A percentile compares a stretch with the other conserved stretches of the same genome.
phyloP scores from a whole-genome alignment of 768 basidiomycete genomes.

The Sarcodon aspratus region DNA sequence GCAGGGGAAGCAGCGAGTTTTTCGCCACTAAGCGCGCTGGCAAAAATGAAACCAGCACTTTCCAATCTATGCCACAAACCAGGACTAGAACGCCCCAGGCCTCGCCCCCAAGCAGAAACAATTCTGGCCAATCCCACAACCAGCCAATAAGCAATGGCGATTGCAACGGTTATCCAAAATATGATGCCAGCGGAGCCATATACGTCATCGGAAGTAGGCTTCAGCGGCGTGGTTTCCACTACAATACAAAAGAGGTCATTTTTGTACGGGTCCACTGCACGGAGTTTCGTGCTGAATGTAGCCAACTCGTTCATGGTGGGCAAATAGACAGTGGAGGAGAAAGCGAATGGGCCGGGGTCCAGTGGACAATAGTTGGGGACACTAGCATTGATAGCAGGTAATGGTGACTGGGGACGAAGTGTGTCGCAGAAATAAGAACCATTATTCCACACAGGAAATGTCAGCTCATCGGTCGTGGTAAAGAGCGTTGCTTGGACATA shows the following conservation, averaged over 20 bases:
- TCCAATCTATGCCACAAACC: slow-evolving; percentile 65
- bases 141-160: slow-evolving; percentile 75
- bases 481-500: slow-evolving; percentile 66
- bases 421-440: slow-evolving; percentile 67
- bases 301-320: slow-evolving; percentile 59
- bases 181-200: slow-evolving; percentile 61
- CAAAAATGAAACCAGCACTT: slow-evolving; percentile 79
- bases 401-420: slow-evolving; percentile 68
- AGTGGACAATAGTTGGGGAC: slow-evolving; percentile 63
- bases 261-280: slow-evolving; percentile 81
- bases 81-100: slow-evolving; percentile 42
- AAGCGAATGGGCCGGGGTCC: slow-evolving; percentile 65
- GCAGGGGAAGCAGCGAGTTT: slow-evolving; percentile 76
- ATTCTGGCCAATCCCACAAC: slow-evolving; percentile 74
- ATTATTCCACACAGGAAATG: slow-evolving; percentile 61
- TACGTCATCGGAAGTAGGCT: slow-evolving; percentile 41
- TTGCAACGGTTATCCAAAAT: slow-evolving; percentile 62
- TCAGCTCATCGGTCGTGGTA: slow-evolving; percentile 70
- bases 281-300: slow-evolving; percentile 74
- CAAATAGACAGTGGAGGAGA: slow-evolving; percentile 66
- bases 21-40: slow-evolving; percentile 90
- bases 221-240: slow-evolving; percentile 65
- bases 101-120: slow-evolving; percentile 77
- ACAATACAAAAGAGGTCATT: slow-evolving; percentile 78
- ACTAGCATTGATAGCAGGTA: slow-evolving; percentile 18